Evolutionary conservation across 2,329 filamentous ascomycete species (phyloP), one percentile per base, ranked within the genome.

Genomic region (Xylariomycetidae sp.): DNA sequence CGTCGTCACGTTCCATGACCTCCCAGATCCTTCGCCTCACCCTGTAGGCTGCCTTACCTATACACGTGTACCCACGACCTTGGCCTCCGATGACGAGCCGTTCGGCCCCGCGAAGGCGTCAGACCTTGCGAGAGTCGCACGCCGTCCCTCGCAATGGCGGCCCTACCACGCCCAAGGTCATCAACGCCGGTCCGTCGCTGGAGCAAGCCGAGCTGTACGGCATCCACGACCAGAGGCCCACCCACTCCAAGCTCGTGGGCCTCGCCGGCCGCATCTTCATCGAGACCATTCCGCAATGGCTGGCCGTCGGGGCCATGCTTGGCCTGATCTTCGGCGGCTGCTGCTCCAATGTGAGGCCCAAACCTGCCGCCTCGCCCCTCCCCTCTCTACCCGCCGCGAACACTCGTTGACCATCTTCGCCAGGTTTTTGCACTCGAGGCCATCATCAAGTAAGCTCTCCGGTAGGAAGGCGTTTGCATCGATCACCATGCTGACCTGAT

Each of bases 381-480:
- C 24, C 6, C 30, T 12, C 31, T 29, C 18, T 17, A 8, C 23
- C 14, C 13, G 27, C n/a, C 16, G 9, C 19, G 22, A 40, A 14
- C 29, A 40, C 46, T 44, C 43, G 46, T 17, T 16, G 35, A 37
- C 56, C 52, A 44, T 49, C 48, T 42, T 48, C 24, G 54, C 49
- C 57, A 94, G 81, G 87, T 95, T n/a, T 96, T 94, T 63, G 87
- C 90, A 25, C 72, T 98, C 36, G 92, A 98, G 62, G 85, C 86
- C 29, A 94, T 96, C 50, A 79, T 98, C 56, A 93, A 92, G 85
- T 92, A 66, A 74, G 80, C 65, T 30, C 32, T 32, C 39, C 31
- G 36, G 25, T 35, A 31, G 22, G n/a, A n/a, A n/a, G n/a, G n/a
- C n/a, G n/a, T n/a, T n/a, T n/a, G n/a, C n/a, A n/a, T n/a, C n/a